Evolutionary conservation across 2,329 filamentous ascomycete species (phyloP).

Genomic region (Neofusicoccum cordaticola): DNA sequence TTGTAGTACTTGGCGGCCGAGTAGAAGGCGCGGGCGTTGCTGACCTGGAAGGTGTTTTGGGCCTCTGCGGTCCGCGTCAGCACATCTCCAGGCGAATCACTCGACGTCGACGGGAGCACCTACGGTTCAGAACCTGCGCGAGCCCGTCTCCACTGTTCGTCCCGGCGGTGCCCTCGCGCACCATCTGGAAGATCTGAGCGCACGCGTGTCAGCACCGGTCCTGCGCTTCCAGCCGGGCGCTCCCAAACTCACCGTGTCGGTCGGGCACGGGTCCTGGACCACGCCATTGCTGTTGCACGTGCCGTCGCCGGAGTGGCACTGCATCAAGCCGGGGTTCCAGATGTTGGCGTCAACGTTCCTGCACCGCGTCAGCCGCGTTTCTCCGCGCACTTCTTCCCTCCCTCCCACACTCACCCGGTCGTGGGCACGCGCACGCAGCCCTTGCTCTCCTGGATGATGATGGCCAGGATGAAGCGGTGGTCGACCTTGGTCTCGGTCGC

Average conservation of each 20-base stretch:
- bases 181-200: constrained; percentile 38
- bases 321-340: constrained; percentile 49
- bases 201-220: not conserved
- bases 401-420: constrained; percentile 26
- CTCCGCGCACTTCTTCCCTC: not conserved
- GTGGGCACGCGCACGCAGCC: constrained; percentile 47
- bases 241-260: constrained; percentile 18
- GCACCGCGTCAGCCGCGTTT: not conserved
- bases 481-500: constrained; percentile 34
- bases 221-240: too few relatives aligned
- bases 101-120: not conserved
- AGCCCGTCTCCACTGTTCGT: constrained; percentile 44
- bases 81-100: too few relatives aligned
- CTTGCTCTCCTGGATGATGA: constrained; percentile 47
- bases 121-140: constrained; percentile 35
- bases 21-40: constrained; percentile 43
- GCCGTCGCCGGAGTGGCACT: constrained; percentile 41
- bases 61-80: not conserved
- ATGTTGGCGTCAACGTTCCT: constrained; percentile 29
- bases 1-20: constrained; percentile 52
- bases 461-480: constrained; percentile 43
- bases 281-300: constrained; percentile 36
- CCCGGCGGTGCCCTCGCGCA: constrained; percentile 44
- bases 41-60: constrained; percentile 19
- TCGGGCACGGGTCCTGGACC: constrained; percentile 38